A percentile compares a stretch with the other conserved stretches of the same genome.
Evolutionary conservation across 495 filamentous ascomycete genomes (phyloP).

Genomic region (Achaetomiella virescens): DNA sequence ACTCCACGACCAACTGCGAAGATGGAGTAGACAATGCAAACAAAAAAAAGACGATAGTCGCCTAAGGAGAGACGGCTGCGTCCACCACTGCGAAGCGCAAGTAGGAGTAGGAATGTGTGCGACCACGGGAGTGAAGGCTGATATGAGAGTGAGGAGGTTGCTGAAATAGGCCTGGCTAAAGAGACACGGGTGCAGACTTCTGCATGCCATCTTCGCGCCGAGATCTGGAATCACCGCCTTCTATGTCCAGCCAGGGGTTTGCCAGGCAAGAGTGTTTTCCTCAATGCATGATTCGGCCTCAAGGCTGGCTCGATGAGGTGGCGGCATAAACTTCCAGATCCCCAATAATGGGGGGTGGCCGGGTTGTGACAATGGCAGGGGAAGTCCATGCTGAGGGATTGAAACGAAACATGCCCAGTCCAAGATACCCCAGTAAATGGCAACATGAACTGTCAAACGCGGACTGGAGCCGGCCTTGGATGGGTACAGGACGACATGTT

Average conservation of each 20-base stretch:
- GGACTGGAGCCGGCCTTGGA: too few species aligned
- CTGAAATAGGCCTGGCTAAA: not conserved
- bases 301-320: too few species aligned
- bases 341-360: not conserved
- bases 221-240: not conserved
- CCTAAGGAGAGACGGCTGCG: constrained; percentile 25
- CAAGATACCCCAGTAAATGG: not conserved
- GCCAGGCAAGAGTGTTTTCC: not conserved
- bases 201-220: not conserved
- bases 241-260: not conserved
- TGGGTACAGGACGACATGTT: too few species aligned
- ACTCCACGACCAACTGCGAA: not conserved
- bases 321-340: not conserved
- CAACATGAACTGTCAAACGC: too few species aligned
- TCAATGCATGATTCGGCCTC: not conserved
- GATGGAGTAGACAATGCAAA: not conserved
- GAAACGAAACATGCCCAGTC: constrained; percentile 6
- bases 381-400: not conserved
- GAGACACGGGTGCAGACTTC: not conserved
- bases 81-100: not conserved
- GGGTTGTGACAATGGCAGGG: not conserved
- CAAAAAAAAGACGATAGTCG: constrained; percentile 8
- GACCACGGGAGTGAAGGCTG: not conserved
- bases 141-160: not conserved
- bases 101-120: not conserved